phyloP scores from a whole-genome alignment of 306 rosid species.

The Glycine soja region DNA sequence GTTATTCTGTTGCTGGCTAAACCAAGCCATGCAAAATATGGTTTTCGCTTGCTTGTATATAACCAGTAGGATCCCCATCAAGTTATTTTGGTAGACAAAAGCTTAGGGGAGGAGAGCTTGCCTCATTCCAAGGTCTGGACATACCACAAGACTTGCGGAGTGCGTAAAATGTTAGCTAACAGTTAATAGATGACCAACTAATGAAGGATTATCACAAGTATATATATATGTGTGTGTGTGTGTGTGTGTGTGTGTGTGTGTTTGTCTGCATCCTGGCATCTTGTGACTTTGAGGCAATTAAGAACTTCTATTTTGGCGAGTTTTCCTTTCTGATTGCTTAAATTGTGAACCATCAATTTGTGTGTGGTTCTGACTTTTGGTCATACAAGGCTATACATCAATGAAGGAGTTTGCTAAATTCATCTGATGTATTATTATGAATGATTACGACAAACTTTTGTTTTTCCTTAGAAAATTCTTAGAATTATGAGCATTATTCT shows the following conservation, averaged over 20 bases:
- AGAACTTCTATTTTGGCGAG: too few relatives aligned
- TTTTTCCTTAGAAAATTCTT: neutral
- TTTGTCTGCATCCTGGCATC: neutral
- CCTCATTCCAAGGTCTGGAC: neutral
- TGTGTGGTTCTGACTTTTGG: too few relatives aligned
- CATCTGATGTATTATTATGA: neutral
- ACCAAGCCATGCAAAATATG: conserved; percentile 3
- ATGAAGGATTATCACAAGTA: neutral
- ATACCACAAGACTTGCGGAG: neutral
- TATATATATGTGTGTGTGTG: neutral
- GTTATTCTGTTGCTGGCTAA: neutral
- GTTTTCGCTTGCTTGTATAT: neutral
- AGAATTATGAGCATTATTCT: neutral
- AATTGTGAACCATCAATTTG: neutral
- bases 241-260: too few relatives aligned
- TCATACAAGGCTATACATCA: too few relatives aligned
- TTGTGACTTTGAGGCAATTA: neutral
- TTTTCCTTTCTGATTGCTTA: neutral
- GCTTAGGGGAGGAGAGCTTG: neutral
- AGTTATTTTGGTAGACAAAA: neutral
- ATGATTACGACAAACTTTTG: neutral
- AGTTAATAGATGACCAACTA: neutral
- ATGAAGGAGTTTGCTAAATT: conserved; percentile 9
- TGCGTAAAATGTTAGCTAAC: conserved; percentile 1
- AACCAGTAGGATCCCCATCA: neutral